Percentiles rank a stretch among this genome's conserved stretches.
Evolutionary conservation across 768 basidiomycete species (phyloP).

Genomic region (Sutorius australiensis): DNA sequence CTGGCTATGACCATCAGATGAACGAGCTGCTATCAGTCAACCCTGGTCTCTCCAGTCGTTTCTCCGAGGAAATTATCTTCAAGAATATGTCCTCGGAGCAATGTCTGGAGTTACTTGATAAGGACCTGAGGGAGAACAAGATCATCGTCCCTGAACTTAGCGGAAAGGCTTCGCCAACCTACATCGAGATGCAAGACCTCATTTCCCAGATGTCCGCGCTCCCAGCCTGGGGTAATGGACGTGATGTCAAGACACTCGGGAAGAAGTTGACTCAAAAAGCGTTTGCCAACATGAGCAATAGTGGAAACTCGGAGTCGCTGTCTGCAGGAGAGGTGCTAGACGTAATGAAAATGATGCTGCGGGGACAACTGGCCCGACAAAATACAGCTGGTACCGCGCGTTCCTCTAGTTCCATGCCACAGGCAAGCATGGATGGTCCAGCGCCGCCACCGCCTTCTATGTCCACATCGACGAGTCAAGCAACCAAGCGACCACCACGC

Average conservation of each 20-base stretch:
- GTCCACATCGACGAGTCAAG: conserved; percentile 16
- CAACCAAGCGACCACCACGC: conserved; percentile 20
- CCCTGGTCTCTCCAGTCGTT: conserved; percentile 64
- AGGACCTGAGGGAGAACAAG: conserved; percentile 42
- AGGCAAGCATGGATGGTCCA: conserved; percentile 19
- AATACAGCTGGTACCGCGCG: conserved; percentile 1
- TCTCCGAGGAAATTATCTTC: conserved; percentile 61
- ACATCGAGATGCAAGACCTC: conserved; percentile 34
- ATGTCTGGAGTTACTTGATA: conserved; percentile 51
- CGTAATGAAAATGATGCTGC: conserved; percentile 22
- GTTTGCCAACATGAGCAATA: conserved; percentile 25
- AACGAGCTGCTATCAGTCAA: conserved; percentile 57
- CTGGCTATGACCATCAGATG: conserved; percentile 70
- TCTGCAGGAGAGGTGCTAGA: conserved; percentile 27
- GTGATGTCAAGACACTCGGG: conserved; percentile 56
- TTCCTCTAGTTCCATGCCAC: conserved; percentile 10
- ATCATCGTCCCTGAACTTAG: conserved; percentile 38
- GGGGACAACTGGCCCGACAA: conserved; percentile 22
- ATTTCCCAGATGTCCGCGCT: conserved; percentile 43
- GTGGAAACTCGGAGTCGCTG: conserved; percentile 24
- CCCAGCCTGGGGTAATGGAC: conserved; percentile 65
- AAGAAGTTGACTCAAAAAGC: conserved; percentile 45
- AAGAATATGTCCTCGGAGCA: conserved; percentile 47
- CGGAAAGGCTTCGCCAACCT: conserved; percentile 1
- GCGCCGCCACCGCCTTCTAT: conserved; percentile 21